Conservation (phyloP, 2,329 filamentous ascomycete genomes). For the Neophaeococcomyces mojaviensis region DNA sequence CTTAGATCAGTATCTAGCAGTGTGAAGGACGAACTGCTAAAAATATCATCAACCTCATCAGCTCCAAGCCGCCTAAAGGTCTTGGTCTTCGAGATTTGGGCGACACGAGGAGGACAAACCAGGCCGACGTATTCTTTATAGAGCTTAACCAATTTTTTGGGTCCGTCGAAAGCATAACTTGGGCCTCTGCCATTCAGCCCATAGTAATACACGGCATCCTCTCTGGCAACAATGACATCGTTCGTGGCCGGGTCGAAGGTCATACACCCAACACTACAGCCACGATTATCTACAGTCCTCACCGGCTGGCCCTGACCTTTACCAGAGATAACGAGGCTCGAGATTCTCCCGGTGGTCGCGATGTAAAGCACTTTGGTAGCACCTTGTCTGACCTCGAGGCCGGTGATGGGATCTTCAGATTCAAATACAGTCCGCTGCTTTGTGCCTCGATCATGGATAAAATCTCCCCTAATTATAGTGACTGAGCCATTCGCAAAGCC, state of each 20-base stretch:
- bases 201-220: constrained; percentile 95
- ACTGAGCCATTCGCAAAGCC: constrained; percentile 95
- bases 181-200: constrained; percentile 75
- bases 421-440: constrained; percentile 93
- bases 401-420: constrained; percentile 91
- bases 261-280: constrained; percentile 94
- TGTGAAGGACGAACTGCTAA: constrained; percentile 81
- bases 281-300: constrained; percentile 78
- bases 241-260: constrained; percentile 70
- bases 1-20: constrained; percentile 86
- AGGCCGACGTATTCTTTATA: constrained; percentile 83
- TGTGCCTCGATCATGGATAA: constrained; percentile 90
- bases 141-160: constrained; percentile 72
- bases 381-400: constrained; percentile 66
- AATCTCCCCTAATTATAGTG: constrained; percentile 83
- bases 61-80: constrained; percentile 67
- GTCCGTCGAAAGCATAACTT: constrained; percentile 83
- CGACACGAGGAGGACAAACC: constrained; percentile 66
- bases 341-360: constrained; percentile 77
- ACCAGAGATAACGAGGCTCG: constrained; percentile 79
- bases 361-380: constrained; percentile 75
- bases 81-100: constrained; percentile 47
- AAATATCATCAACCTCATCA: constrained; percentile 65
- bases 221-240: constrained; percentile 83
- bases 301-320: constrained; percentile 84